Conservation (phyloP, 108 stramenopile species). For the Chaetoceros muelleri region DNA sequence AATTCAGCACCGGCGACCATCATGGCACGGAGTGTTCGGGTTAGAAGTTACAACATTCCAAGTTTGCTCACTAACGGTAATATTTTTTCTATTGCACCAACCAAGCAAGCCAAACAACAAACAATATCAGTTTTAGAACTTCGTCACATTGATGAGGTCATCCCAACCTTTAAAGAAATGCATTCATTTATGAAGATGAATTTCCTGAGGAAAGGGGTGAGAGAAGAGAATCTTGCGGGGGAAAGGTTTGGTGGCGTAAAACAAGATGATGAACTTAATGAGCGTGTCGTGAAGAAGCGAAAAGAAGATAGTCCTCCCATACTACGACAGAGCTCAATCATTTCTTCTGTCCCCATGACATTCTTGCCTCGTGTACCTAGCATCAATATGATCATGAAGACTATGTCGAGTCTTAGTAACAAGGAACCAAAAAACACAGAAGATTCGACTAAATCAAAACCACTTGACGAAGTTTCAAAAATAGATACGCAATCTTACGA, state of each 20-base stretch:
- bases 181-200: conserved; percentile 2
- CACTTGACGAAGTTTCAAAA: not conserved
- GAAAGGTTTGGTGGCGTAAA: no score
- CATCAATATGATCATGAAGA: not conserved
- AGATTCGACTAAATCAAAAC: not conserved
- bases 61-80: not conserved
- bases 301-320: no score
- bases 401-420: not conserved
- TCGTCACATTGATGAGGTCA: conserved; percentile 20
- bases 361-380: no score
- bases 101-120: conserved; percentile 1
- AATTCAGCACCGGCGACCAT: conserved; percentile 6
- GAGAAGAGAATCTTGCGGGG: no score
- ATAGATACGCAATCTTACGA: not conserved
- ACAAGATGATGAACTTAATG: no score
- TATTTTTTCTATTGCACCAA: not conserved
- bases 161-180: conserved; percentile 27
- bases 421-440: no score
- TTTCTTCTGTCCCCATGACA: no score
- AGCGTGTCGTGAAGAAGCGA: no score
- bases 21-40: not conserved
- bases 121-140: conserved; percentile 20
- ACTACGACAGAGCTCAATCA: no score
- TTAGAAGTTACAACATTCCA: not conserved
- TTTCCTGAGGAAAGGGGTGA: not conserved